A percentile compares a stretch with the other conserved stretches of the same genome.
Evolutionary conservation across 1,284 basidiomycete species (phyloP).

Genomic region (Microbotryomycetes sp.): DNA sequence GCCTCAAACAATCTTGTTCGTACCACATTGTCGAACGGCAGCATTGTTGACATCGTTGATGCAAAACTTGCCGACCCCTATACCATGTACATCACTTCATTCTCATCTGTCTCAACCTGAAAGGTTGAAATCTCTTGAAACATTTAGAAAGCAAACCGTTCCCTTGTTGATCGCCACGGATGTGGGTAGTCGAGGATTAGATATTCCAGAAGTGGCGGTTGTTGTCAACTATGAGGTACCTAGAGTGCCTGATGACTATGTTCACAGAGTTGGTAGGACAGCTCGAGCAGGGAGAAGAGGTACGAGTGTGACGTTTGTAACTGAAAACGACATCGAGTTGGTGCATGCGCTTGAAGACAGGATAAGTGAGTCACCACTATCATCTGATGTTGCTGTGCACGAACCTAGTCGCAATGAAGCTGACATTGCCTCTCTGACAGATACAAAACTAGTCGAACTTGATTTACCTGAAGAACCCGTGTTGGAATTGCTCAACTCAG

Average conservation of each 20-base stretch:
- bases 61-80: constrained; percentile 58
- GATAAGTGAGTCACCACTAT: constrained; percentile 56
- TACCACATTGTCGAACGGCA: constrained; percentile 75
- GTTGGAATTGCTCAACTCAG: constrained; percentile 75
- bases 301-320: constrained; percentile 87
- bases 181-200: constrained; percentile 86
- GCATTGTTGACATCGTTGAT: constrained; percentile 67
- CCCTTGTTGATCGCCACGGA: constrained; percentile 93
- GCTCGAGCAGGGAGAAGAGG: constrained; percentile 88
- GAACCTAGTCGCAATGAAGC: not conserved
- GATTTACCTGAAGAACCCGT: constrained; percentile 71
- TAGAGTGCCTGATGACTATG: constrained; percentile 62
- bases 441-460: constrained; percentile 67
- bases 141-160: constrained; percentile 83
- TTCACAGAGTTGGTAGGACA: constrained; percentile 66
- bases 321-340: constrained; percentile 82
- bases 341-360: constrained; percentile 77
- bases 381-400: not conserved
- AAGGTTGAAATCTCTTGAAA: constrained; percentile 69
- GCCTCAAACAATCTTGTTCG: constrained; percentile 93
- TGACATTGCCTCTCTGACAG: constrained; percentile 38
- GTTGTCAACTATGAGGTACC: constrained; percentile 98
- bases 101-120: constrained; percentile 87
- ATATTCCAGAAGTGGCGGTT: constrained; percentile 96
- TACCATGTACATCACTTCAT: constrained; percentile 84